These are phyloP conservation scores for Boletus reticulatus DNA, from an alignment of 768 basidiomycete genomes.

Conservation along the genomic window DNA sequence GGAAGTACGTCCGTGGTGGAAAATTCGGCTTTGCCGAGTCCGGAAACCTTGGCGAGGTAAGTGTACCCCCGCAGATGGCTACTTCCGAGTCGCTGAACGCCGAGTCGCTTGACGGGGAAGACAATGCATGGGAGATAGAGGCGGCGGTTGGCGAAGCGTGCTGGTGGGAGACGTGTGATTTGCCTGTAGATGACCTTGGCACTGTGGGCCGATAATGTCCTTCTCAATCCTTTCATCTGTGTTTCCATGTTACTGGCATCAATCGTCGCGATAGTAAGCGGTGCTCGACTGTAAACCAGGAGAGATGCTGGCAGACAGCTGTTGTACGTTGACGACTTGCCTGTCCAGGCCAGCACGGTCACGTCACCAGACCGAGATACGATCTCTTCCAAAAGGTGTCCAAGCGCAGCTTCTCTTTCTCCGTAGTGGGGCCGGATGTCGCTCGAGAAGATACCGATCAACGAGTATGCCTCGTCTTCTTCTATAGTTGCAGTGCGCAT, in stretches of 20 bases:
- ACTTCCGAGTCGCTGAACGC: neutral
- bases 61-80: neutral
- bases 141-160: neutral
- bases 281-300: neutral
- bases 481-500: neutral
- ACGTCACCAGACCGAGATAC: neutral
- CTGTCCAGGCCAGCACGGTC: neutral
- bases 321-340: neutral
- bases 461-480: neutral
- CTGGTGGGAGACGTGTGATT: neutral
- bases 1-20: neutral
- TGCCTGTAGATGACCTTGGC: neutral
- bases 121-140: neutral
- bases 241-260: neutral
- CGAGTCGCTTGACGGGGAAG: neutral
- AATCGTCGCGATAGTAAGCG: neutral
- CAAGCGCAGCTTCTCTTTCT: neutral
- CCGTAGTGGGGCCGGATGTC: neutral
- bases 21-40: neutral
- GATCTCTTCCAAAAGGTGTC: neutral
- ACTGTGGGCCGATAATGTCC: neutral
- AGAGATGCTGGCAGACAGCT: neutral
- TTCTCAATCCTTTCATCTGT: neutral
- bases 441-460: neutral
- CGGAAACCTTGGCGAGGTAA: slow-evolving; percentile 3